Base-by-base conservation (phyloP, 257 asterid species). In the Parsonsia alboflavescens region DNA sequence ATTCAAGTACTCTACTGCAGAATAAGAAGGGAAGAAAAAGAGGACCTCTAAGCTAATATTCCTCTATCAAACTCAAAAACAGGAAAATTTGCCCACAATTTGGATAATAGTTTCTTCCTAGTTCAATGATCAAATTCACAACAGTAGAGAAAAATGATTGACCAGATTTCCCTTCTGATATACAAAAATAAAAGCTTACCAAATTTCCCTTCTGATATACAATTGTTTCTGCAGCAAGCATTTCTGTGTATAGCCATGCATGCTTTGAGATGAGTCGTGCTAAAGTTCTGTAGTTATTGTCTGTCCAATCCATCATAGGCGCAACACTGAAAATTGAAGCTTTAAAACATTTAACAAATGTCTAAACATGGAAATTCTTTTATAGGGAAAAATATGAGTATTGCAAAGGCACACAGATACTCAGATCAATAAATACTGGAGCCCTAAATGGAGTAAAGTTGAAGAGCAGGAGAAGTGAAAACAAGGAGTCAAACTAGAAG, bases 171-270 rank as follows among this genome's bases (percentile, higher is more conserved):
- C 1, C 39, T 33, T 8, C 63, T 7, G 41, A 1, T 46, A 68
- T 16, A 33, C 6, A 49, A 67, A 13, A n/a, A 73, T 16, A 61
- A 52, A 58, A 10, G 28, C 72, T 72, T 90, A 94, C 97, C 97
- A 94, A 82, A 81, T 92, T 76, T 70, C 92, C 98, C 80, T 86
- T 83, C 84, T 94, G 98, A 82, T 72, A 84, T 9, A 92, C 93
- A 78, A 91, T 91, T 75, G 98, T 94, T 80, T 94, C 98, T 17
- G 98, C 98, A 77, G 98, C 95, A 83, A 94, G 81, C 98, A 94
- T 94, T 88, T 94, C 97, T 1, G 97, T 86, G 79, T 94, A 94
- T 59, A 92, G 86, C 98, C 97, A 92, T 71, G 97, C 93, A 77
- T 82, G 90, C 80, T 90, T 91, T 15, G 97, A 79, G 74, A 94